Conservation (phyloP, 73 alveolate genomes). For the Paramecium sexaurelia region DNA sequence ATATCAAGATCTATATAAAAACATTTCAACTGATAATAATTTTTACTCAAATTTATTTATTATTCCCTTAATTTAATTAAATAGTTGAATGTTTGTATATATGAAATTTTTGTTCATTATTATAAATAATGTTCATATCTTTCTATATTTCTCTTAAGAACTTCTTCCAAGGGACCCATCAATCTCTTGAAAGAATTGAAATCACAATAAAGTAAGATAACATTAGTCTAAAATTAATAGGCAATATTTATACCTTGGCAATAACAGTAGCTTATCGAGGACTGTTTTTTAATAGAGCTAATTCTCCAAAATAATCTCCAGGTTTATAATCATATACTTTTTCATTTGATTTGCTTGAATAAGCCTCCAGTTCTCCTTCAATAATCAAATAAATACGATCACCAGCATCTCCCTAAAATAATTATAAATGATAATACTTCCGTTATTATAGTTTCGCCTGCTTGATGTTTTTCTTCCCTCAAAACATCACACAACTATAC, state of each 20-base stretch:
- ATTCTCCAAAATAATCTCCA: conserved; percentile 96
- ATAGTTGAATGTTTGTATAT: not conserved
- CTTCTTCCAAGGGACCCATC: conserved; percentile 76
- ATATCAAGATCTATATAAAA: not conserved
- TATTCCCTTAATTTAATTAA: not conserved
- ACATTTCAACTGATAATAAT: not conserved
- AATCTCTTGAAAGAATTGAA: conserved; percentile 76
- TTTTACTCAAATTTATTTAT: not conserved
- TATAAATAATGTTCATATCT: conserved; percentile 31
- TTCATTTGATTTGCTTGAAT: conserved; percentile 70
- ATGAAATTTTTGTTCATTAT: not conserved
- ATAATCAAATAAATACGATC: conserved; percentile 80
- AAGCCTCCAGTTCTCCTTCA: conserved; percentile 82
- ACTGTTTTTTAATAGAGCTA: conserved; percentile 90
- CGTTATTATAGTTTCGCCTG: conserved; percentile 77
- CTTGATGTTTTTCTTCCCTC: conserved; percentile 70
- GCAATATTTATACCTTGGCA: conserved; percentile 70
- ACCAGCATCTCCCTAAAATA: conserved; percentile 77
- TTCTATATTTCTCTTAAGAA: conserved; percentile 41
- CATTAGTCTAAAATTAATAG: conserved; percentile 63
- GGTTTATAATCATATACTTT: conserved; percentile 79
- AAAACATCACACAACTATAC: conserved; percentile 87
- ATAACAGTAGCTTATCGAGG: conserved; percentile 94
- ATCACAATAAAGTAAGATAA: conserved; percentile 68
- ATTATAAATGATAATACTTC: conserved; percentile 42